phyloP scores from a whole-genome alignment of 1,284 basidiomycete genomes.

The Microbotryomycetes sp. region DNA sequence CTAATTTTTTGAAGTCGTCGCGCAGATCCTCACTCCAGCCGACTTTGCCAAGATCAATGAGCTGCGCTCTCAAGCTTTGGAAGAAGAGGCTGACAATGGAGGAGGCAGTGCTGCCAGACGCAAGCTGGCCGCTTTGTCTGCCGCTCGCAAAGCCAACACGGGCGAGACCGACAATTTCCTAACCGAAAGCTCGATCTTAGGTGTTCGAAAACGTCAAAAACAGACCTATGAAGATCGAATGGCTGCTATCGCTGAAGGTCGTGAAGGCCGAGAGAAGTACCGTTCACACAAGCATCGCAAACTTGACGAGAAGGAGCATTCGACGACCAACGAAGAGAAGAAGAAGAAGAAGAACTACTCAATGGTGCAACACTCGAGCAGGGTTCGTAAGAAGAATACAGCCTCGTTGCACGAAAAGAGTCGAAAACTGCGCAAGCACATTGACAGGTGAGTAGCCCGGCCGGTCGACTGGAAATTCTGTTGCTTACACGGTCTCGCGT shows the following conservation, averaged over 20 bases:
- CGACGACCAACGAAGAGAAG: conserved; percentile 64
- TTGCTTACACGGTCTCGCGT: neutral
- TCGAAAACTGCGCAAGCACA: conserved; percentile 25
- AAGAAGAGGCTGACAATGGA: conserved; percentile 60
- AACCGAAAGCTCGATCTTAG: conserved; percentile 86
- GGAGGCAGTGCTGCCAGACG: conserved; percentile 76
- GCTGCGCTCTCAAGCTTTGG: conserved; percentile 75
- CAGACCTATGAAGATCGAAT: conserved; percentile 91
- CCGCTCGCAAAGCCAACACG: conserved; percentile 44
- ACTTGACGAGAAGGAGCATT: conserved; percentile 34
- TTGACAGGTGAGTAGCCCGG: conserved; percentile 18
- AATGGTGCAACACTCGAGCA: conserved; percentile 23
- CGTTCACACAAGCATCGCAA: conserved; percentile 53
- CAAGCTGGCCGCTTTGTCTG: conserved; percentile 72
- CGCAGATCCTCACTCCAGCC: conserved; percentile 89
- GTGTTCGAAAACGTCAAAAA: conserved; percentile 89
- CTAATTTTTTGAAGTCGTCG: neutral
- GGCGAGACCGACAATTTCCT: conserved; percentile 59
- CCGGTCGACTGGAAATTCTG: too few species aligned
- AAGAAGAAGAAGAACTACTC: conserved; percentile 56
- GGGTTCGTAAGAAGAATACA: conserved; percentile 17
- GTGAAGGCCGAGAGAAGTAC: conserved; percentile 94
- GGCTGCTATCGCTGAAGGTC: conserved; percentile 79
- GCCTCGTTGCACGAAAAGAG: conserved; percentile 29
- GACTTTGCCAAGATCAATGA: conserved; percentile 93